Base-by-base conservation (phyloP, 2,329 filamentous ascomycete species). In the Geoglossum cookeanum region DNA sequence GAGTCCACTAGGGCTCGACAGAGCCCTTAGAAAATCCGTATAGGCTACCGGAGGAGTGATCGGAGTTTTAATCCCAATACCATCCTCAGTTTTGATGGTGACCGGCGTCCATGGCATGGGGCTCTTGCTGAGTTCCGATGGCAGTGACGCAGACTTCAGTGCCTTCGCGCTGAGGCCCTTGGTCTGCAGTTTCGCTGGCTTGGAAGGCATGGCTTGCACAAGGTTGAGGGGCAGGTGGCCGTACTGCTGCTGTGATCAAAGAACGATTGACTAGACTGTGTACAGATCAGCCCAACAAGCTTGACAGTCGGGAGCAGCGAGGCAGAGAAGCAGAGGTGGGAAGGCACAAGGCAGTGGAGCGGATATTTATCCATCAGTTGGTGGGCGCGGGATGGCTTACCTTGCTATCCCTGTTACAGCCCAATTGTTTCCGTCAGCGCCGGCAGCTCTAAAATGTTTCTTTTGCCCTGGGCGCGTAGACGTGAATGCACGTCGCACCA, bases 41-140 rank as follows among this genome's bases (percentile, higher is more conserved):
- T 97, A 97, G 58, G 91, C 90, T 27, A 79, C 76, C 2, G 91
- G 91, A 56, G 91, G 91, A 55, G 86, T 94, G 68, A 97, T 94
- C 54, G 90, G 90, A 3, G 90, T 96, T 71, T 82, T 84, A 58
- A 81, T 70, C 49, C 75, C 84, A 58, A 81, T 70, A 48, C 75
- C 70, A 59, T 82, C 78, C 58, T 84, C 76, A 63, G 85, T 78
- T 69, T 90, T 91, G 74, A 90, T 79, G 63, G 78, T 76, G 30
- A 75, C 72, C 22, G 79, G 74, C 52, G 75, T 75, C 55, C 72
- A 74, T 54, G 81, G 81, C 65, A 85, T 75, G 54, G 86, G 86
- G 62, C 83, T 90, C 62, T 78, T 79, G 30, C 37, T 35, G 69
- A 84, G 68, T 61, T 78, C 75, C 4, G 75, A 78, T 17, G 76